Evolutionary conservation across 257 asterid species (phyloP).

Genomic region (Salvia splendens): DNA sequence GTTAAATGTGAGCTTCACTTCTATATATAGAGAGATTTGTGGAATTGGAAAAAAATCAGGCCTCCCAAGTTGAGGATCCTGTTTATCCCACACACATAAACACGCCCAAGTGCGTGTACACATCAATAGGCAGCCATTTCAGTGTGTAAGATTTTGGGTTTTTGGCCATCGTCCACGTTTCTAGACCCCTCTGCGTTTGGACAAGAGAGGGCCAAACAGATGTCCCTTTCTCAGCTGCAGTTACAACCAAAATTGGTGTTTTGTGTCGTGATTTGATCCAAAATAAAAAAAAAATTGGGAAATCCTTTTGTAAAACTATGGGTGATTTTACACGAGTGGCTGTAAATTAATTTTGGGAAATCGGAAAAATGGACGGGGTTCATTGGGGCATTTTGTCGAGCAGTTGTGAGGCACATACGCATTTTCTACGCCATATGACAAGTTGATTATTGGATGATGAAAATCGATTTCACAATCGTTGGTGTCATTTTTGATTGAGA

Average conservation of each 20-base stretch:
- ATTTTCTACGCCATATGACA: slow-evolving; percentile 1
- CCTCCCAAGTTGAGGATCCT: slow-evolving; percentile 2
- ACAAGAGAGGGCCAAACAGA: slow-evolving; percentile 34
- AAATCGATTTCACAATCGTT: slow-evolving; percentile 26
- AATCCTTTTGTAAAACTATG: neutral
- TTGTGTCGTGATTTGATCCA: slow-evolving; percentile 21
- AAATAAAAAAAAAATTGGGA: neutral
- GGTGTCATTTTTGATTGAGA: slow-evolving; percentile 10
- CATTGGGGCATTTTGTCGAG: slow-evolving; percentile 26
- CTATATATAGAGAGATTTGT: slow-evolving; percentile 12
- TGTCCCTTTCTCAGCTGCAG: slow-evolving; percentile 37
- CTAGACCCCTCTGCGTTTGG: slow-evolving; percentile 15
- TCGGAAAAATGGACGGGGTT: neutral
- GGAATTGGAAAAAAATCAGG: slow-evolving; percentile 6
- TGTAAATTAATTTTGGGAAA: slow-evolving; percentile 7
- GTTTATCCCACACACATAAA: slow-evolving; percentile 19
- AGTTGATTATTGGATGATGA: slow-evolving; percentile 27
- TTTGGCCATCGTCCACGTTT: slow-evolving; percentile 36
- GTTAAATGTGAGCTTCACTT: slow-evolving; percentile 8
- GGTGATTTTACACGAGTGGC: slow-evolving; percentile 24
- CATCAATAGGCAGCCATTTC: slow-evolving; percentile 3
- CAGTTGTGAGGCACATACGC: slow-evolving; percentile 21
- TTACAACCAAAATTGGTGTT: slow-evolving; percentile 12
- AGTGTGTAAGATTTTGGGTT: neutral
- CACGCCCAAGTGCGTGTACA: slow-evolving; percentile 32